phyloP scores from a whole-genome alignment of 441 rosid genomes.

The Euphorbia celastroides region DNA sequence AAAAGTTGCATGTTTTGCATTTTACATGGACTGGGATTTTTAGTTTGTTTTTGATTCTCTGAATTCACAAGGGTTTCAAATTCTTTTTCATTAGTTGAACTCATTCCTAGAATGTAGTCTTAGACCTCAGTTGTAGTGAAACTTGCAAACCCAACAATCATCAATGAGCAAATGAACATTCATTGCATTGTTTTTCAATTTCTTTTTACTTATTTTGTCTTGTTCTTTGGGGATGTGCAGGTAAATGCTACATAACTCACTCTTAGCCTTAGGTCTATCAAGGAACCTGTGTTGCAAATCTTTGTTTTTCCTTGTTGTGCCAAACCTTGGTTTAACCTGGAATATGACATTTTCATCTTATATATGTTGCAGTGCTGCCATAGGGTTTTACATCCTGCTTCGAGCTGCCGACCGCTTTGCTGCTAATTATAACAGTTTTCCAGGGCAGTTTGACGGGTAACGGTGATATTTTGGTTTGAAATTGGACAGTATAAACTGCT shows the following conservation, averaged over 20 bases:
- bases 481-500: neutral
- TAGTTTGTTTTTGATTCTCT: neutral
- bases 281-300: neutral
- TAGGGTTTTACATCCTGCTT: conserved; percentile 80
- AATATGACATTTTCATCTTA: conserved; percentile 3
- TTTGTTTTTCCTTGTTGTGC: neutral
- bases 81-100: neutral
- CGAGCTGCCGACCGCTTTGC: conserved; percentile 83
- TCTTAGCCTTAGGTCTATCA: neutral
- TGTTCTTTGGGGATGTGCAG: neutral
- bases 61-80: neutral
- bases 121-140: neutral
- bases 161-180: neutral
- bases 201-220: neutral
- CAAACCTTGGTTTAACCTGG: conserved; percentile 2
- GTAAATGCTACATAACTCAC: too few relatives aligned
- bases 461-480: conserved; percentile 5
- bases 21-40: neutral
- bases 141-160: neutral
- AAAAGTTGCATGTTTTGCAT: neutral
- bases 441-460: conserved; percentile 93
- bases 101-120: neutral
- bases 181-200: neutral
- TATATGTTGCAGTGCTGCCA: conserved; percentile 49
- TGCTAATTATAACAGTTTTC: conserved; percentile 79